Conservation (phyloP, 2,329 filamentous ascomycete genomes). For the Verticillium isaacii region DNA sequence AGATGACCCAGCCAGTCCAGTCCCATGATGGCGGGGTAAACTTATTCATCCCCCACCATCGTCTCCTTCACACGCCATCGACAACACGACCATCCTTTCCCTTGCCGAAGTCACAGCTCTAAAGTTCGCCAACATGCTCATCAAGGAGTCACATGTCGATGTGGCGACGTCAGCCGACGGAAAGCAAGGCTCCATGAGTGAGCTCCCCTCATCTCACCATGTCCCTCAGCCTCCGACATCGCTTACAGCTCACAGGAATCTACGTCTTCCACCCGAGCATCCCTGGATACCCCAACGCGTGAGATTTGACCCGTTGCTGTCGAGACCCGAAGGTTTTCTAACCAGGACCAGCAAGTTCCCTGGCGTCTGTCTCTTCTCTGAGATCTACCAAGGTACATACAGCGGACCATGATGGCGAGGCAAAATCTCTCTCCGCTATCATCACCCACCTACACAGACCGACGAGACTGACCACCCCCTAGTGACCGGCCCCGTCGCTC, state of each 20-base stretch:
- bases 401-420: conserved; percentile 5
- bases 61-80: not conserved
- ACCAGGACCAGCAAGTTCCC: conserved; percentile 61
- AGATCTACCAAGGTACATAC: conserved; percentile 83
- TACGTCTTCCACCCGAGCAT: conserved; percentile 86
- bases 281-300: conserved; percentile 81
- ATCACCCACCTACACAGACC: not conserved
- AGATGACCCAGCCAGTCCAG: too few relatives aligned
- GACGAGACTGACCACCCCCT: conserved; percentile 10
- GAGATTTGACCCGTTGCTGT: conserved; percentile 25
- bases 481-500: conserved; percentile 87
- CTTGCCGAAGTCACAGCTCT: too few relatives aligned
- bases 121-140: conserved; percentile 40
- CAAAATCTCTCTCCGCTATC: not conserved
- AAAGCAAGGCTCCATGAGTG: conserved; percentile 51
- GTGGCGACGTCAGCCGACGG: conserved; percentile 46
- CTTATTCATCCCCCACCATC: too few relatives aligned
- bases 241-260: conserved; percentile 55
- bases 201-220: conserved; percentile 6
- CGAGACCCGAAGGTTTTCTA: not conserved
- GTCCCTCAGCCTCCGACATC: not conserved
- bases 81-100: not conserved
- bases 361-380: conserved; percentile 82
- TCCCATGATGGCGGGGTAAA: too few relatives aligned
- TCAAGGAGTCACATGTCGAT: conserved; percentile 49